These are phyloP conservation scores for Aspergillus hiratsukae DNA, from an alignment of 2,329 filamentous ascomycete species.

Conservation along the genomic window DNA sequence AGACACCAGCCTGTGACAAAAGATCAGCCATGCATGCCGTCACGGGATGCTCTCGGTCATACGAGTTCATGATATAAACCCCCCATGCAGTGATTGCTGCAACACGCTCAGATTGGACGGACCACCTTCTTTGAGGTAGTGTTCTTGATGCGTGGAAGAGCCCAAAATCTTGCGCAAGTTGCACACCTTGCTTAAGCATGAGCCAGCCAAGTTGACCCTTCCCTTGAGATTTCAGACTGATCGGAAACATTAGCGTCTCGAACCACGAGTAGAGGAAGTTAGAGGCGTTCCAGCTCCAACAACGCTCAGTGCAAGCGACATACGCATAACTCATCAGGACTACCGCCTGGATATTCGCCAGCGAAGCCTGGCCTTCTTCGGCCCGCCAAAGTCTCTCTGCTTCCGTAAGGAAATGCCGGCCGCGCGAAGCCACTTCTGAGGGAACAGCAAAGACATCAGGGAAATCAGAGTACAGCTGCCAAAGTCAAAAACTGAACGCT, in stretches of 20 bases:
- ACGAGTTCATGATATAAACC: slow-evolving; percentile 30
- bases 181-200: slow-evolving; percentile 28
- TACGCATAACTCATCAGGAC: slow-evolving; percentile 31
- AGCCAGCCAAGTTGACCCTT: slow-evolving; percentile 25
- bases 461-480: slow-evolving; percentile 34
- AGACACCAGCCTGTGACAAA: slow-evolving; percentile 23
- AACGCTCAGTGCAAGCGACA: slow-evolving; percentile 7
- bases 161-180: slow-evolving; percentile 29
- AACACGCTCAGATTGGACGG: slow-evolving; percentile 18
- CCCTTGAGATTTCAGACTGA: slow-evolving; percentile 26
- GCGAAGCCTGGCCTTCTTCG: slow-evolving; percentile 29
- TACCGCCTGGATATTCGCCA: slow-evolving; percentile 35
- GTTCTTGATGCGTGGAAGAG: slow-evolving; percentile 19
- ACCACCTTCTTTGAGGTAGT: slow-evolving; percentile 3
- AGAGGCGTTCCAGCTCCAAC: neutral
- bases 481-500: slow-evolving; percentile 7
- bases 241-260: slow-evolving; percentile 12
- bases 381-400: slow-evolving; percentile 33
- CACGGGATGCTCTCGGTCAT: neutral
- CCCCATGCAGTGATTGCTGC: slow-evolving; percentile 27
- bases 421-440: slow-evolving; percentile 26
- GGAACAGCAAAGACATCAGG: slow-evolving; percentile 25
- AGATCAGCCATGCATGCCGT: slow-evolving; percentile 7
- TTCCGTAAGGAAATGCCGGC: slow-evolving; percentile 32
- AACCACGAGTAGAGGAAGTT: neutral